phyloP scores from a whole-genome alignment of 192 early-diverging fungal genomes.

The Dissophora globulifera region DNA sequence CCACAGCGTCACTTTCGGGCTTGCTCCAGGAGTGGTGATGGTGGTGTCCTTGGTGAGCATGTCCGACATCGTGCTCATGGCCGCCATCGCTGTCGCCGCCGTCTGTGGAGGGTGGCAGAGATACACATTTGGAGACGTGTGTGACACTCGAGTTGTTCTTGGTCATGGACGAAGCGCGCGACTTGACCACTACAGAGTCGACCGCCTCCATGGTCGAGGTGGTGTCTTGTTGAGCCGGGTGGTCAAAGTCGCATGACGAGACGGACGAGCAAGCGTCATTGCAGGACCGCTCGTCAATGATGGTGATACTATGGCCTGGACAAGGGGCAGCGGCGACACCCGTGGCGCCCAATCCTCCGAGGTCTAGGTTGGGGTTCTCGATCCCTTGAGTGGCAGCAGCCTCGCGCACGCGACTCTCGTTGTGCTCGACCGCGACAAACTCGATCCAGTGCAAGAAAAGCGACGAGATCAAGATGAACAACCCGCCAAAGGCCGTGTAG shows the following conservation, averaged over 20 bases:
- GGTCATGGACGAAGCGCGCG: conserved; percentile 11
- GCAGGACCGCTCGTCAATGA: neutral
- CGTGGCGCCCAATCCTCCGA: conserved; percentile 26
- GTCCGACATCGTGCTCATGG: neutral
- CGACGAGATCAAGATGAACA: conserved; percentile 73
- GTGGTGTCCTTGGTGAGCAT: neutral
- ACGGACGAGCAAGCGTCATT: conserved; percentile 17
- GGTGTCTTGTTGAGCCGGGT: too few relatives aligned
- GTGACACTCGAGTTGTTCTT: neutral
- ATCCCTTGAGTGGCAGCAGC: conserved; percentile 1
- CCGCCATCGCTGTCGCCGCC: conserved; percentile 44
- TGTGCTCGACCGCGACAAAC: conserved; percentile 54
- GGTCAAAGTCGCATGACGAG: conserved; percentile 4
- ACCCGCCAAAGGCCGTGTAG: conserved; percentile 62
- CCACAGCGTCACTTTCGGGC: conserved; percentile 61
- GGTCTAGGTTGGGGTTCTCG: conserved; percentile 16
- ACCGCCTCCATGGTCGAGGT: too few relatives aligned
- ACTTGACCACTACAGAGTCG: conserved; percentile 8
- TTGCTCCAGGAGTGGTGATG: conserved; percentile 57
- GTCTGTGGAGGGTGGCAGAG: too few relatives aligned
- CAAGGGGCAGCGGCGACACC: conserved; percentile 16
- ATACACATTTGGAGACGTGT: neutral
- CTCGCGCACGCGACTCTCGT: conserved; percentile 5
- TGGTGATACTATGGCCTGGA: conserved; percentile 17
- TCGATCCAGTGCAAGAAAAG: conserved; percentile 75